Conservation (phyloP, 1,284 basidiomycete genomes). For the Ustilago nuda region DNA sequence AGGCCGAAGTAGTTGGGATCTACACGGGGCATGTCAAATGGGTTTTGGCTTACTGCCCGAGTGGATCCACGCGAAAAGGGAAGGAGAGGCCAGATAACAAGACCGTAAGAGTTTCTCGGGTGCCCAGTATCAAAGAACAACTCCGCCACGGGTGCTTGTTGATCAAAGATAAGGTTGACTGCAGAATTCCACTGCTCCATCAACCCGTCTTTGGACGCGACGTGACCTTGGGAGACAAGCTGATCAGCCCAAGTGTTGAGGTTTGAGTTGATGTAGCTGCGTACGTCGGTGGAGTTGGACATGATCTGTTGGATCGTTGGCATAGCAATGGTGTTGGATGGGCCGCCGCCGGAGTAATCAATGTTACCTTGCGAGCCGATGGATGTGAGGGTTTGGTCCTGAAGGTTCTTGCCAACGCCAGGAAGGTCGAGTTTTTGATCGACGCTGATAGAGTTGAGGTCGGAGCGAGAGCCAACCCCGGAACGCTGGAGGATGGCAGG, state of each 20-base stretch:
- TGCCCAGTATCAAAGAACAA: conserved; percentile 60
- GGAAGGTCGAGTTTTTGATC: conserved; percentile 65
- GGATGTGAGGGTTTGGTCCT: conserved; percentile 70
- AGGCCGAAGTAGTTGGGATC: conserved; percentile 68
- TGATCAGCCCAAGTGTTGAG: conserved; percentile 52
- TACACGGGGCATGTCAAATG: conserved; percentile 27
- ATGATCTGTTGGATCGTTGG: conserved; percentile 48
- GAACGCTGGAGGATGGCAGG: conserved; percentile 71
- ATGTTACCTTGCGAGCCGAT: conserved; percentile 47
- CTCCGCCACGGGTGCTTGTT: conserved; percentile 52
- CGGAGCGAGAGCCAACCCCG: conserved; percentile 69
- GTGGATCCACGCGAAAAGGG: conserved; percentile 56
- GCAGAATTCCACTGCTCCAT: conserved; percentile 49
- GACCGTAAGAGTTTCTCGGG: conserved; percentile 51
- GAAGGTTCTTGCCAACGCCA: conserved; percentile 69
- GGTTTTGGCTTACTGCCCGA: conserved; percentile 38
- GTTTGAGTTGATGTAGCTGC: conserved; percentile 46
- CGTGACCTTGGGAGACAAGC: conserved; percentile 50
- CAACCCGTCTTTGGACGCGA: conserved; percentile 42
- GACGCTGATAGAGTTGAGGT: conserved; percentile 68
- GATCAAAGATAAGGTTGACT: conserved; percentile 48
- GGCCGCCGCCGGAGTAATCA: conserved; percentile 52
- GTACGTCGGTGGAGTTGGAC: conserved; percentile 42
- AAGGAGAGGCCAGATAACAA: conserved; percentile 63
- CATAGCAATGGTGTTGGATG: conserved; percentile 59